These are phyloP conservation scores for Kwoniella heveanensis DNA, from an alignment of 768 basidiomycete species.

Conservation along the genomic window DNA sequence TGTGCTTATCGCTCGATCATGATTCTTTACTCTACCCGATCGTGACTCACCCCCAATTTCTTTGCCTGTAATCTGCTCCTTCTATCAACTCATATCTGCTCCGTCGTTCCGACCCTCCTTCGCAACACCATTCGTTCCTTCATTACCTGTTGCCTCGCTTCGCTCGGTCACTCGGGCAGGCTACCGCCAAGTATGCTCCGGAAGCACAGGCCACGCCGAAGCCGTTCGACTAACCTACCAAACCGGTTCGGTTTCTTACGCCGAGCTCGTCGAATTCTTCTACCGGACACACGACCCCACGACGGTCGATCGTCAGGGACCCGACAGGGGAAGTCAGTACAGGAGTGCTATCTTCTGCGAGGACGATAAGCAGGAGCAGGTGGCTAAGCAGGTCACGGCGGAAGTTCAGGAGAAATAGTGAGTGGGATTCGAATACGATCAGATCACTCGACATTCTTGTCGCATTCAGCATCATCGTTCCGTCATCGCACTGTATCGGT, in stretches of 20 bases:
- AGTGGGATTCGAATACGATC: constrained; percentile 48
- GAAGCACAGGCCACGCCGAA: constrained; percentile 84
- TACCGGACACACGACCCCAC: constrained; percentile 94
- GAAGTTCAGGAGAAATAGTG: constrained; percentile 85
- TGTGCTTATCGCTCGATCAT: too few species aligned
- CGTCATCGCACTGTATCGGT: too few species aligned
- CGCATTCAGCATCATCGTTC: neutral
- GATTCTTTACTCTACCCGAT: too few species aligned
- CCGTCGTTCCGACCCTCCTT: too few species aligned
- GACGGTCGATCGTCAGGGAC: constrained; percentile 75
- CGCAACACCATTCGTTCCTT: too few species aligned
- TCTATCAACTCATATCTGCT: neutral
- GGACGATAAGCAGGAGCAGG: constrained; percentile 68
- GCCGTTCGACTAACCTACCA: constrained; percentile 84
- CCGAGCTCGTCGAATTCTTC: constrained; percentile 92
- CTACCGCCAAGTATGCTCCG: constrained; percentile 77
- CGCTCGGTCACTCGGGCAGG: constrained; percentile 23
- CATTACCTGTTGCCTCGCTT: too few species aligned
- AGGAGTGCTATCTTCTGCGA: constrained; percentile 88
- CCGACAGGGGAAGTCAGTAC: constrained; percentile 73
- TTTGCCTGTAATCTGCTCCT: too few species aligned
- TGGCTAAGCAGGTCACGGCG: constrained; percentile 74
- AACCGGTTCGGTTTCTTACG: constrained; percentile 73
- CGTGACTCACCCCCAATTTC: too few species aligned
- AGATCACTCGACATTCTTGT: too few species aligned